Percentiles rank a stretch among this genome's conserved stretches.
Conservation (phyloP, 139 green algal genomes). For the Asterochloris erici region DNA sequence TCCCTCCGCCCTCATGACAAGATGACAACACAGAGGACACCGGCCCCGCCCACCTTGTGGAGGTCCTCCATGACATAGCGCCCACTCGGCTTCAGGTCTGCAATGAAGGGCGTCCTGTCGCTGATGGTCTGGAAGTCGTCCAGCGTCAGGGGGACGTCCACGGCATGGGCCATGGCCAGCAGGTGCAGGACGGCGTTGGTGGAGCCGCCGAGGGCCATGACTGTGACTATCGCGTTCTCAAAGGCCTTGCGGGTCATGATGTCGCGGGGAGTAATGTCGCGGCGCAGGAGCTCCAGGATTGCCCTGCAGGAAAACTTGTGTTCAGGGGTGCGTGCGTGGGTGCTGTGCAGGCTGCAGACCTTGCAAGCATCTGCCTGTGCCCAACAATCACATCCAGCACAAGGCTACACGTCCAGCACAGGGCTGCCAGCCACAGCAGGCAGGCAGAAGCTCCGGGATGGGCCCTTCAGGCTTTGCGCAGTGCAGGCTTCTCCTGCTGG, state of each 20-base stretch:
- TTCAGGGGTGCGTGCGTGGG: no score
- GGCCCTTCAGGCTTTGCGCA: no score
- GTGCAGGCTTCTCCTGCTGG: no score
- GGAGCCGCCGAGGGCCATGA: conserved; percentile 92
- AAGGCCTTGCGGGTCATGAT: conserved; percentile 95
- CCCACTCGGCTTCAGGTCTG: conserved; percentile 93
- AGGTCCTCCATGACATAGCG: conserved; percentile 99
- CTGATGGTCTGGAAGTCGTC: conserved; percentile 95
- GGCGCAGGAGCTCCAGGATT: conserved; percentile 80
- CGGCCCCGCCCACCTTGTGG: conserved; percentile 69
- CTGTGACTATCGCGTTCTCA: conserved; percentile 93
- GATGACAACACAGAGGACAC: neutral
- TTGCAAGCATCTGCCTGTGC: no score
- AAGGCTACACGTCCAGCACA: no score
- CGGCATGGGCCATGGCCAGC: conserved; percentile 75
- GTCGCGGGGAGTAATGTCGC: conserved; percentile 91
- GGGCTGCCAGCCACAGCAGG: no score
- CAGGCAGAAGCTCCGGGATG: no score
- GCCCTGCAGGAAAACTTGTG: conserved; percentile 38
- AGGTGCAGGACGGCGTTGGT: conserved; percentile 94
- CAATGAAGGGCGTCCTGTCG: conserved; percentile 91
- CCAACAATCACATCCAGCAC: no score
- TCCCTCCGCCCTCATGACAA: no score
- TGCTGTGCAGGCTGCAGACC: no score
- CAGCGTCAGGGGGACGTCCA: conserved; percentile 77